Percentiles rank a stretch among this genome's conserved stretches.
These are phyloP conservation scores for Mortierella alpina DNA, from an alignment of 192 early-diverging fungal species.

Conservation along the genomic window DNA sequence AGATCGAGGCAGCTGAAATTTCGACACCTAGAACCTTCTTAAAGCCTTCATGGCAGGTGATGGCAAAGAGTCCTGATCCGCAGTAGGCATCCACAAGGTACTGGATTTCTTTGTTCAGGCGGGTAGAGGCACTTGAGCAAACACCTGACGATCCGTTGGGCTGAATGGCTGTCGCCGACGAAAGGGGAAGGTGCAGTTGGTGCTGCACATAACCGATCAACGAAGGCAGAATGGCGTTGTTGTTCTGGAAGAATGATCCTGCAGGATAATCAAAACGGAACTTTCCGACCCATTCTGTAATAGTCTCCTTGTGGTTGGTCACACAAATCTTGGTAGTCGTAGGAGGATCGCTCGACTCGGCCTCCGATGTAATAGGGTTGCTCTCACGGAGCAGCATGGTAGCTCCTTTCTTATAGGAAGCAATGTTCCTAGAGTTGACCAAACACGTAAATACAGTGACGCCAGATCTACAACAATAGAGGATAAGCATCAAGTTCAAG, in stretches of 20 bases:
- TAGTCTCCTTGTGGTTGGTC: slow-evolving; percentile 64
- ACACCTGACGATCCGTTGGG: neutral
- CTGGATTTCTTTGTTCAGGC: slow-evolving; percentile 45
- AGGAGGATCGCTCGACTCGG: slow-evolving; percentile 28
- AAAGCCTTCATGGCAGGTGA: slow-evolving; percentile 69
- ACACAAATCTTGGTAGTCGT: slow-evolving; percentile 61
- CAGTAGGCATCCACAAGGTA: slow-evolving; percentile 80
- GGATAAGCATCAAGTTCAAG: neutral
- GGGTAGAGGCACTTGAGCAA: neutral
- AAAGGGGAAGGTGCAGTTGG: slow-evolving; percentile 60
- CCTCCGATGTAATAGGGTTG: slow-evolving; percentile 51
- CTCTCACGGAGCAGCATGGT: slow-evolving; percentile 70
- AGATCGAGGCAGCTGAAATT: slow-evolving; percentile 69
- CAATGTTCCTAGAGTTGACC: slow-evolving; percentile 53
- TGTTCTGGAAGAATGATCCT: slow-evolving; percentile 78
- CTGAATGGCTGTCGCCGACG: neutral
- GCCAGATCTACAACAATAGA: too few relatives aligned
- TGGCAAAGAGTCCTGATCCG: slow-evolving; percentile 78
- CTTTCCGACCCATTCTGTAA: slow-evolving; percentile 66
- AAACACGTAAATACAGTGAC: too few relatives aligned
- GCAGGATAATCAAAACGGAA: slow-evolving; percentile 71
- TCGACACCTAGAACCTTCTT: slow-evolving; percentile 76
- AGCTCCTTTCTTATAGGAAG: slow-evolving; percentile 65
- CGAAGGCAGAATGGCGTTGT: slow-evolving; percentile 71
- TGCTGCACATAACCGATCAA: slow-evolving; percentile 71